These are phyloP conservation scores for Plasmodium berghei DNA, from an alignment of 169 alveolate genomes.

Conservation along the genomic window DNA sequence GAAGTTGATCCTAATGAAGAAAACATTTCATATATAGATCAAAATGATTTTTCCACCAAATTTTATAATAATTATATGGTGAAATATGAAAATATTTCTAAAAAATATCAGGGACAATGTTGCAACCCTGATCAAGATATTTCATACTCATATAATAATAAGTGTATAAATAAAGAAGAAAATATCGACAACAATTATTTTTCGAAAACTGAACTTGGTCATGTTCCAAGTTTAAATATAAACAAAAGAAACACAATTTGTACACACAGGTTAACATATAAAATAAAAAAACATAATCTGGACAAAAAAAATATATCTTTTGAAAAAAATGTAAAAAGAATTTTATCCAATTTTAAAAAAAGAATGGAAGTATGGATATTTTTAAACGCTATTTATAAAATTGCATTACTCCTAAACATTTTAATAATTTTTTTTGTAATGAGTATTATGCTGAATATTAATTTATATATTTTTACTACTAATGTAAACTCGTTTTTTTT, in stretches of 20 bases:
- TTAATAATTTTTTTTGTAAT: constrained; percentile 23
- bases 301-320: neutral
- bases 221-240: too few relatives aligned
- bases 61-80: too few relatives aligned
- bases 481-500: neutral
- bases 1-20: neutral
- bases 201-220: too few relatives aligned
- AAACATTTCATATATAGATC: neutral
- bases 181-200: too few relatives aligned
- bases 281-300: too few relatives aligned
- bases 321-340: constrained; percentile 11
- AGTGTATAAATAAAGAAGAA: too few relatives aligned
- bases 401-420: constrained; percentile 14
- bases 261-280: too few relatives aligned
- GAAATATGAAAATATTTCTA: neutral
- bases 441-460: constrained; percentile 27
- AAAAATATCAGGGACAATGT: too few relatives aligned
- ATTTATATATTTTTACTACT: constrained; percentile 18
- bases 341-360: constrained; percentile 34
- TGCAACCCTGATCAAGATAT: too few relatives aligned
- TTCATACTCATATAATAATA: too few relatives aligned
- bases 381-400: constrained; percentile 21
- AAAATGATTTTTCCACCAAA: too few relatives aligned
- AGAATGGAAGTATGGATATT: constrained; percentile 22
- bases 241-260: too few relatives aligned